A percentile compares a stretch with the other conserved stretches of the same genome.
Conservation (phyloP, 208 protist species). For the Paratrypanosoma confusum region DNA sequence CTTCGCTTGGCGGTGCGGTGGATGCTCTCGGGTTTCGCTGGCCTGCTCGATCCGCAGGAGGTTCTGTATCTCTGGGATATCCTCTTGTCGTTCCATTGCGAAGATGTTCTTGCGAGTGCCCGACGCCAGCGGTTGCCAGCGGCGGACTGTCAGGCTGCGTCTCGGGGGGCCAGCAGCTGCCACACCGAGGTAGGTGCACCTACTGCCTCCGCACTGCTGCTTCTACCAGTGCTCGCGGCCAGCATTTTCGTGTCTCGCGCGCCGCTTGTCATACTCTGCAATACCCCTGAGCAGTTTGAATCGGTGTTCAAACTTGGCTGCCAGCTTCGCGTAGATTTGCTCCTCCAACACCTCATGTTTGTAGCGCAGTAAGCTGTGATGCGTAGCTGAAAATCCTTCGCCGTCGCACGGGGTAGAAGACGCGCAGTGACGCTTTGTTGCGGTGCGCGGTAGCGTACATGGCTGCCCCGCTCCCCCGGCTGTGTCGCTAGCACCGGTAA, state of each 20-base stretch:
- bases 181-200: background rate
- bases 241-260: conserved; percentile 70
- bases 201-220: conserved; percentile 43
- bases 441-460: no score
- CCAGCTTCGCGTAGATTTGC: conserved; percentile 34
- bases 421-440: no score
- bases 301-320: conserved; percentile 48
- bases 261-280: conserved; percentile 52
- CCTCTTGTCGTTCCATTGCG: conserved; percentile 62
- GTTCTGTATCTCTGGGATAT: conserved; percentile 75
- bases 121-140: background rate
- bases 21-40: conserved; percentile 75
- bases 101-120: conserved; percentile 30
- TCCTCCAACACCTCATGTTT: conserved; percentile 71
- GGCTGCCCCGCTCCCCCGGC: no score
- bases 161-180: background rate
- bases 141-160: background rate
- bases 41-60: conserved; percentile 57
- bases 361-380: conserved; percentile 13
- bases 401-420: background rate
- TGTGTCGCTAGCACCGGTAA: no score
- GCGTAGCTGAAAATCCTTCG: background rate
- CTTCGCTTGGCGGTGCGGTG: conserved; percentile 63
- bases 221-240: conserved; percentile 67
- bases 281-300: conserved; percentile 36